Evolutionary conservation across 208 protist genomes (phyloP).

Genomic region (Acanthamoeba triangularis): DNA sequence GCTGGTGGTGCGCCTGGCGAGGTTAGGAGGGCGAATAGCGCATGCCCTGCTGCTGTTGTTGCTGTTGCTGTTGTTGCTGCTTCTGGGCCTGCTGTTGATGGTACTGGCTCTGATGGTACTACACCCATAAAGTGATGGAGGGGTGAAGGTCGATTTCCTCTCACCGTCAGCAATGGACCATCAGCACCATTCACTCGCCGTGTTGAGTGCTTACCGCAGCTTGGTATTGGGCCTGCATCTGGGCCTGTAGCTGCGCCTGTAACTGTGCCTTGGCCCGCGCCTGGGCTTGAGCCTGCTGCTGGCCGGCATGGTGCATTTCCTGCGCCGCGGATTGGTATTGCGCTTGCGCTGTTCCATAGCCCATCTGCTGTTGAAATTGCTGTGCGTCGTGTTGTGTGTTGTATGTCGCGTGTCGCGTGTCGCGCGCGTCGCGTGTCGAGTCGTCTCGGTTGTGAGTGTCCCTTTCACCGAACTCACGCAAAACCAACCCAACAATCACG

Average conservation of each 20-base stretch:
- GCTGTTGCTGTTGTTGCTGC: neutral
- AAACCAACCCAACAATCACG: neutral
- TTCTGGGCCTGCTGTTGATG: neutral
- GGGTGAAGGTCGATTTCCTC: neutral
- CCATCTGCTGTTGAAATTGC: neutral
- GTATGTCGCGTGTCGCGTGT: too few relatives aligned
- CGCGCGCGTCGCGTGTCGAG: too few relatives aligned
- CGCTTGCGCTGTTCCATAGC: neutral
- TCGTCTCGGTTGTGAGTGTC: too few relatives aligned
- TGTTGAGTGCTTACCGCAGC: neutral
- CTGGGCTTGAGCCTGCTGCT: neutral
- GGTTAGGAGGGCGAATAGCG: neutral
- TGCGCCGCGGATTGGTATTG: neutral
- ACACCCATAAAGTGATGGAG: neutral
- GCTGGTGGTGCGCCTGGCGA: neutral
- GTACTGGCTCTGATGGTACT: neutral
- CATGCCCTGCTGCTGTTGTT: neutral
- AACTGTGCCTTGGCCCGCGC: neutral
- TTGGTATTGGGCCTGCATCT: neutral
- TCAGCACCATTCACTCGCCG: neutral
- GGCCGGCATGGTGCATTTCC: neutral
- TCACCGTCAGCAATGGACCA: neutral
- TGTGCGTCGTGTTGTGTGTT: neutral
- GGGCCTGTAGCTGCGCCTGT: neutral
- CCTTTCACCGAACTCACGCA: neutral